Evolutionary conservation across 129 eudicot genomes (phyloP).

Genomic region (Chrysanthemum lavandulifolium): DNA sequence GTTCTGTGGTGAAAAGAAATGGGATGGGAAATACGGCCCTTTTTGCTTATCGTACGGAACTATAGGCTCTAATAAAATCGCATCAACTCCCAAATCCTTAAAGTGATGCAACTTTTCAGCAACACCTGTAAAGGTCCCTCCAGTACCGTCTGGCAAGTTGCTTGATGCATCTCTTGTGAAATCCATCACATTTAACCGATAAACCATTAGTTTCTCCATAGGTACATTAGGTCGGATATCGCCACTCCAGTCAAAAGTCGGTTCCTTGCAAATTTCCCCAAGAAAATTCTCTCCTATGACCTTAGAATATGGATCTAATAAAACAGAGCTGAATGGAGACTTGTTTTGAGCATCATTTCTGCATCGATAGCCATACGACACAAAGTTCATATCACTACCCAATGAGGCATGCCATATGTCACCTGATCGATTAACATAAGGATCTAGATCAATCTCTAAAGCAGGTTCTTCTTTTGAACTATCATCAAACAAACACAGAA

Average conservation of each 20-base stretch:
- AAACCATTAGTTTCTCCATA: constrained; percentile 76
- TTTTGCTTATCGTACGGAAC: constrained; percentile 57
- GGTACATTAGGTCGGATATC: constrained; percentile 64
- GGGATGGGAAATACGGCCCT: constrained; percentile 82
- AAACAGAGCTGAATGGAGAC: constrained; percentile 24
- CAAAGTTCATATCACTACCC: constrained; percentile 43
- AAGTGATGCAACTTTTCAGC: constrained; percentile 71
- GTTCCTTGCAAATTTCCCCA: constrained; percentile 52
- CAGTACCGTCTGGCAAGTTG: constrained; percentile 48
- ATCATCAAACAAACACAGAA: constrained; percentile 70
- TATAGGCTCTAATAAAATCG: constrained; percentile 74
- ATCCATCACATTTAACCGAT: constrained; percentile 71
- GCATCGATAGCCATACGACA: constrained; percentile 78
- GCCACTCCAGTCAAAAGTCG: constrained; percentile 79
- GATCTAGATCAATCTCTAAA: constrained; percentile 88
- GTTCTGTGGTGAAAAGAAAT: constrained; percentile 69
- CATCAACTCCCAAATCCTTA: constrained; percentile 73
- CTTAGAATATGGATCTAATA: constrained; percentile 89
- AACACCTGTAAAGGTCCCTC: constrained; percentile 73
- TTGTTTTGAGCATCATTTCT: constrained; percentile 34
- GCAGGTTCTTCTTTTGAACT: constrained; percentile 44
- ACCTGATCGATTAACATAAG: constrained; percentile 88
- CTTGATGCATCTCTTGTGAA: constrained; percentile 74
- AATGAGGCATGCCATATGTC: constrained; percentile 90
- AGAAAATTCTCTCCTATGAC: constrained; percentile 41